Evolutionary conservation across 2,329 filamentous ascomycete species (phyloP).

Genomic region (Penicillium sp.): DNA sequence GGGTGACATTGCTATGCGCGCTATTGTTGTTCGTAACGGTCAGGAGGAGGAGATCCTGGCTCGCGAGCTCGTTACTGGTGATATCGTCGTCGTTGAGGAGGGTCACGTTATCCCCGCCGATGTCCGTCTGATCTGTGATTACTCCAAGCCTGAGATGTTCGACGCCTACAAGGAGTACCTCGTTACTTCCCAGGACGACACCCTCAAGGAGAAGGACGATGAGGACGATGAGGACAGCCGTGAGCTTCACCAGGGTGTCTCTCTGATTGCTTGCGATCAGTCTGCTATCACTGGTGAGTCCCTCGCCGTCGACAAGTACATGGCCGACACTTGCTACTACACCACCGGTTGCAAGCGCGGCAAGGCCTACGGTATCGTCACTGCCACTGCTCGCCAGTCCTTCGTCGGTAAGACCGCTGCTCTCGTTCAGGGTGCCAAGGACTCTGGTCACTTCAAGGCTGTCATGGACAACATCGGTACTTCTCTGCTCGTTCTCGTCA

Average conservation of each 20-base stretch:
- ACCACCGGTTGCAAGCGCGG: conserved; percentile 83
- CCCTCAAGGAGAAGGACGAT: conserved; percentile 63
- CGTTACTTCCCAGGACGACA: conserved; percentile 65
- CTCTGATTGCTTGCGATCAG: conserved; percentile 74
- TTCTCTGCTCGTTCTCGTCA: conserved; percentile 73
- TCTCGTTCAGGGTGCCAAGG: conserved; percentile 75
- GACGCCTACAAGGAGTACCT: conserved; percentile 71
- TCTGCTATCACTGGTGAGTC: conserved; percentile 83
- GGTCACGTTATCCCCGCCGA: conserved; percentile 74
- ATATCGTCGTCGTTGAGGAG: conserved; percentile 77
- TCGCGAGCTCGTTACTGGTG: conserved; percentile 75
- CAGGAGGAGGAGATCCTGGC: conserved; percentile 71
- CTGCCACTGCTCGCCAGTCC: conserved; percentile 71
- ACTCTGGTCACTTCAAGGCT: conserved; percentile 80
- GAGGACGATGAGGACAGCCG: conserved; percentile 63
- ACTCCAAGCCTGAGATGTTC: conserved; percentile 70
- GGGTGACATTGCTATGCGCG: conserved; percentile 79
- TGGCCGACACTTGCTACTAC: conserved; percentile 78
- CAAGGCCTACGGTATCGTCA: conserved; percentile 73
- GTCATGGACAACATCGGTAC: conserved; percentile 85
- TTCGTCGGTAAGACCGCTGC: conserved; percentile 79
- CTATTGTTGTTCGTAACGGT: conserved; percentile 70
- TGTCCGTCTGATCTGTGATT: conserved; percentile 74
- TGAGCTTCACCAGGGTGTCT: conserved; percentile 68
- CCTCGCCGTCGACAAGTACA: conserved; percentile 66